phyloP scores from a whole-genome alignment of 371 early-diverging fungal species.

The Rhizomucor pusillus region DNA sequence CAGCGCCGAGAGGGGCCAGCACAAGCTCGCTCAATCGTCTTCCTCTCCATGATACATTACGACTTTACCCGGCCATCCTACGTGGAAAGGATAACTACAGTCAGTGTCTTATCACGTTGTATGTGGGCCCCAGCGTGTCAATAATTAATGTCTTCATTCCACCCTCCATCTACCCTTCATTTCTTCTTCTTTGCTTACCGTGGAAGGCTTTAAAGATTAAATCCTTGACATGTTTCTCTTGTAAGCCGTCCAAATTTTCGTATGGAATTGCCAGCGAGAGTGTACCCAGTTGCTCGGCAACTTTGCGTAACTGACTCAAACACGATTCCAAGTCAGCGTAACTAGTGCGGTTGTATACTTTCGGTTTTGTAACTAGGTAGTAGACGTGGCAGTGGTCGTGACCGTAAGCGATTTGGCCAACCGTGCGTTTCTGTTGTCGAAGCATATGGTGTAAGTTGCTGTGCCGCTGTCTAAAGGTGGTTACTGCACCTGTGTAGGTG shows the following conservation, averaged over 20 bases:
- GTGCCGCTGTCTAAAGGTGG: constrained; percentile 22
- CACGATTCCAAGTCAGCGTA: constrained; percentile 26
- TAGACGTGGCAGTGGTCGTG: constrained; percentile 24
- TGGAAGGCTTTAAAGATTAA: constrained; percentile 26
- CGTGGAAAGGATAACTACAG: background rate
- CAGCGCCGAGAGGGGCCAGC: constrained; percentile 63
- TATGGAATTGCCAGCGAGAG: constrained; percentile 22
- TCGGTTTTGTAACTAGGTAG: constrained; percentile 26
- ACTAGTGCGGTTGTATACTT: constrained; percentile 28
- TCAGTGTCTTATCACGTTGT: background rate
- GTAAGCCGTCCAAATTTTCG: constrained; percentile 27
- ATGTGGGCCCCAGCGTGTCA: background rate
- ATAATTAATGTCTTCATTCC: no score
- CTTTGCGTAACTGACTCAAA: constrained; percentile 24
- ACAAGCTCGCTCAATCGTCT: constrained; percentile 14
- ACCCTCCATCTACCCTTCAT: background rate
- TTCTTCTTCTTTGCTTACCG: constrained; percentile 13
- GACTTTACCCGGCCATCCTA: background rate
- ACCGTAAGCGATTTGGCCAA: constrained; percentile 26
- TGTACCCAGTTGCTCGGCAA: constrained; percentile 23
- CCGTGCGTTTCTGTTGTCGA: constrained; percentile 26
- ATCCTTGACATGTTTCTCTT: constrained; percentile 31
- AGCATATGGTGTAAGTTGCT: constrained; percentile 18
- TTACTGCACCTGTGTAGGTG: constrained; percentile 11
- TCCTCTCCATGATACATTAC: background rate